Conservation (phyloP, 257 asterid species). For the Jaltomata sinuosa region DNA sequence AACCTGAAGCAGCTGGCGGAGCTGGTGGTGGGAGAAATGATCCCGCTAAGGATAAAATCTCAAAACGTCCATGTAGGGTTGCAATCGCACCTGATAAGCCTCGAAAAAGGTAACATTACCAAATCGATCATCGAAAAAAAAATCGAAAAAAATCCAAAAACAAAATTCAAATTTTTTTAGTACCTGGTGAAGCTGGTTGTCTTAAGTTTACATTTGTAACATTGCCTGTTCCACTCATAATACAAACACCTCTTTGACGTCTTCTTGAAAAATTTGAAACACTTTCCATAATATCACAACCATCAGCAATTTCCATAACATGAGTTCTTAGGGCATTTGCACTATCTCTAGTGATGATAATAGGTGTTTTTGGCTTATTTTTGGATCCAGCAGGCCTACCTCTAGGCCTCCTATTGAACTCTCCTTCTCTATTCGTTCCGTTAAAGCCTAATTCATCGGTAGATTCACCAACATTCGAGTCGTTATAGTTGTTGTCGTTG, state of each 20-base stretch:
- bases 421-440: constrained; percentile 25
- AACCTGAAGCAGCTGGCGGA: constrained; percentile 59
- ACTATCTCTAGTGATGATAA: constrained; percentile 81
- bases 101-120: background rate
- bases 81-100: constrained; percentile 33
- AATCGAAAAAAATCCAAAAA: background rate
- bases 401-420: constrained; percentile 48
- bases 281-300: constrained; percentile 74
- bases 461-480: background rate
- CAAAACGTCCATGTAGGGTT: constrained; percentile 75
- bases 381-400: constrained; percentile 94
- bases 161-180: background rate
- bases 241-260: constrained; percentile 85
- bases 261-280: constrained; percentile 60
- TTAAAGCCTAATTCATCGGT: background rate
- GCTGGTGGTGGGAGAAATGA: constrained; percentile 92
- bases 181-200: constrained; percentile 71
- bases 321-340: constrained; percentile 89
- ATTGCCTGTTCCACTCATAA: constrained; percentile 77
- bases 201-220: constrained; percentile 71
- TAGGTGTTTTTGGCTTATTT: constrained; percentile 79
- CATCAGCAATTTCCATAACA: constrained; percentile 87
- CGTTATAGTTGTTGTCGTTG: constrained; percentile 4
- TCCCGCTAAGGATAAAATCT: constrained; percentile 71
- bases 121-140: background rate